Conservation (phyloP, 2,329 filamentous ascomycete species). For the Fusarium verticillioides region DNA sequence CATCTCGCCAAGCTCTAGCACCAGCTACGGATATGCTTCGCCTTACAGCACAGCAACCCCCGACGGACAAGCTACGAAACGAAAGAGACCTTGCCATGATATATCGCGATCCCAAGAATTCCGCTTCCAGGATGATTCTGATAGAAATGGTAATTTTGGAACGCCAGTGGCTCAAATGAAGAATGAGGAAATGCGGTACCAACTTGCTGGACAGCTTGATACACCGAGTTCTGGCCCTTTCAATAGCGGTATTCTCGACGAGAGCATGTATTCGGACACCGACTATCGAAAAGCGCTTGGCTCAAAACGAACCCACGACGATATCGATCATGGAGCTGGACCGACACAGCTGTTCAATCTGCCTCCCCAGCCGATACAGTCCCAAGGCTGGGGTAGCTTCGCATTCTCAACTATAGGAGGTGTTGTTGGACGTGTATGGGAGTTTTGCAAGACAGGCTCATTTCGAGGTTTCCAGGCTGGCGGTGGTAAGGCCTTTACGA, state of each 20-base stretch:
- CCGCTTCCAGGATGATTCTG: slow-evolving; percentile 31
- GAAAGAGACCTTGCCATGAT: slow-evolving; percentile 57
- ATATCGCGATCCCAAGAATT: slow-evolving; percentile 43
- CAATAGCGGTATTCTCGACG: slow-evolving; percentile 55
- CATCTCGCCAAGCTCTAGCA: slow-evolving; percentile 54
- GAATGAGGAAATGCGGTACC: slow-evolving; percentile 52
- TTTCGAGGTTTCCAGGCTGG: slow-evolving; percentile 91
- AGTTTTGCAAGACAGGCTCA: slow-evolving; percentile 79
- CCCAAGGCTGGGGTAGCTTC: slow-evolving; percentile 65
- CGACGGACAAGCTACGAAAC: slow-evolving; percentile 51
- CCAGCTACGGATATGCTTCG: slow-evolving; percentile 51
- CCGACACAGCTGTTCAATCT: slow-evolving; percentile 49
- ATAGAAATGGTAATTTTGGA: slow-evolving; percentile 38
- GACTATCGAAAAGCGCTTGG: slow-evolving; percentile 66
- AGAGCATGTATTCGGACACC: slow-evolving; percentile 67
- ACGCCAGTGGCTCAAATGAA: slow-evolving; percentile 31
- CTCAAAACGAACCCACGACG: slow-evolving; percentile 55
- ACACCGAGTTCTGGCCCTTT: slow-evolving; percentile 54
- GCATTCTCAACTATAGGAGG: slow-evolving; percentile 72
- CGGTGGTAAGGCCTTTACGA: slow-evolving; percentile 76
- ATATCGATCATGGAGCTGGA: slow-evolving; percentile 50
- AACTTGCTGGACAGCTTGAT: slow-evolving; percentile 65
- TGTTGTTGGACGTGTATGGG: slow-evolving; percentile 81
- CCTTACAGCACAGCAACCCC: slow-evolving; percentile 32
- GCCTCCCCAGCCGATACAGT: slow-evolving; percentile 45